Evolutionary conservation across 257 asterid species (phyloP), one percentile per base, ranked within the genome.

Genomic region (Solanum neorickii): DNA sequence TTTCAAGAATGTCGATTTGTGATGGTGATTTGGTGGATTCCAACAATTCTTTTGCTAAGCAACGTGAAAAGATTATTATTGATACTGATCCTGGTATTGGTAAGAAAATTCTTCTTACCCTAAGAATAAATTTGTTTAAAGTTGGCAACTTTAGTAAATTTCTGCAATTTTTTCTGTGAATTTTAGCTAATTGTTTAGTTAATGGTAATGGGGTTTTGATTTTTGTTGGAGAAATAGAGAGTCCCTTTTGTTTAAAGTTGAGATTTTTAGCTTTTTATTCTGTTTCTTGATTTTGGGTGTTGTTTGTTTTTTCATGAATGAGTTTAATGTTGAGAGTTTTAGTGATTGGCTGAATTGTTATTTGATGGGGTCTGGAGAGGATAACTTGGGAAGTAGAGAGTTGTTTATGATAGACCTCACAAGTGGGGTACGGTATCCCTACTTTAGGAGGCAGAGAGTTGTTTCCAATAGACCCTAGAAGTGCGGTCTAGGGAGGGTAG

Each of bases 41-140:
- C 1, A 78, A 78, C 84, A 78, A 82, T 49, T 82, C 20, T 49
- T 47, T 82, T 49, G 75, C 47, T 66, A 66, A 74, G 77, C 52
- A 47, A 46, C 73, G 82, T 37, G 82, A 77, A 39, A 88, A 65
- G 83, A 88, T 90, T 88, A 91, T 91, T 25, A 91, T 91, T 33
- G 93, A 91, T 20, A 91, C 93, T 46, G 93, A 91, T 84, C 93
- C 93, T 80, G 93, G 93, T 68, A 87, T 91, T 88, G 93, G 93
- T 91, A 39, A 83, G 31, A 46, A 52, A 7, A 25, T 46, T 5
- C 31, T 74, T 39, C 9, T 27, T 72, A 35, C 27, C 46, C 46
- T 33, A 69, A 69, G 35, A 13, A 27, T 6, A 29, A 69, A 29
- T 21, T 75, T 23, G 56, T 39, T 39, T 23, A 75, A 39, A 75